A percentile compares a stretch with the other conserved stretches of the same genome.
These are phyloP conservation scores for Lasiosphaeris hirsuta DNA, from an alignment of 495 filamentous ascomycete species.

Conservation along the genomic window DNA sequence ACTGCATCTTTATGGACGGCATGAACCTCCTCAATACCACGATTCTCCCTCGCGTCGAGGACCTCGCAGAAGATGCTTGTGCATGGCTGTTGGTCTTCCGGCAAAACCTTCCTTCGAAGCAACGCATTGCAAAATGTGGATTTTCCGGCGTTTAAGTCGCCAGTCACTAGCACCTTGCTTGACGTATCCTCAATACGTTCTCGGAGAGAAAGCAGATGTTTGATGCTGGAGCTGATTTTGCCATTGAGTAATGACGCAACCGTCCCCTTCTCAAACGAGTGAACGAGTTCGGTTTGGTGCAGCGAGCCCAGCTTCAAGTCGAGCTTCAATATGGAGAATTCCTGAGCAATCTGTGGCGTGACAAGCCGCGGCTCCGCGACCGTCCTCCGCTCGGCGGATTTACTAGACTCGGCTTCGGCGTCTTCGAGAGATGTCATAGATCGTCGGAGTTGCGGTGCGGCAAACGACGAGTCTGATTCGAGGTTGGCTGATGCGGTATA, in stretches of 20 bases:
- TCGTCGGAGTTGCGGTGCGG: conserved; percentile 57
- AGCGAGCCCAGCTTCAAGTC: conserved; percentile 86
- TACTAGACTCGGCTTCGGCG: conserved; percentile 69
- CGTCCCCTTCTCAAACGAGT: conserved; percentile 90
- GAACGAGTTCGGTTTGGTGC: conserved; percentile 85
- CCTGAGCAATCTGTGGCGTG: conserved; percentile 88
- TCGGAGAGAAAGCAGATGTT: conserved; percentile 78
- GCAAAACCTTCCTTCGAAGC: conserved; percentile 84
- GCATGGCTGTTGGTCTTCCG: conserved; percentile 98
- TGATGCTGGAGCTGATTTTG: conserved; percentile 88
- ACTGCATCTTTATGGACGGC: conserved; percentile 75
- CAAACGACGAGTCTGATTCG: conserved; percentile 14
- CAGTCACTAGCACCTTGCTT: conserved; percentile 96
- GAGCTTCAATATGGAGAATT: conserved; percentile 92
- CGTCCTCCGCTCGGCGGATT: conserved; percentile 54
- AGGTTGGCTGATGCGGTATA: conserved; percentile 42
- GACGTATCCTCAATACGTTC: conserved; percentile 96
- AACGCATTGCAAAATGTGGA: conserved; percentile 98
- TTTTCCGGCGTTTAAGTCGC: conserved; percentile 95
- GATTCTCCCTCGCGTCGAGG: conserved; percentile 85
- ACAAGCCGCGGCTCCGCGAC: conserved; percentile 68
- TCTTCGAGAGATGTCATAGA: conserved; percentile 69
- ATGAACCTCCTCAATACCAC: conserved; percentile 89
- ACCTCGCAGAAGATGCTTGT: conserved; percentile 99
- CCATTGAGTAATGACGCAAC: conserved; percentile 88